Evolutionary conservation across 208 protist species (phyloP).

Genomic region (Naegleria fowleri): DNA sequence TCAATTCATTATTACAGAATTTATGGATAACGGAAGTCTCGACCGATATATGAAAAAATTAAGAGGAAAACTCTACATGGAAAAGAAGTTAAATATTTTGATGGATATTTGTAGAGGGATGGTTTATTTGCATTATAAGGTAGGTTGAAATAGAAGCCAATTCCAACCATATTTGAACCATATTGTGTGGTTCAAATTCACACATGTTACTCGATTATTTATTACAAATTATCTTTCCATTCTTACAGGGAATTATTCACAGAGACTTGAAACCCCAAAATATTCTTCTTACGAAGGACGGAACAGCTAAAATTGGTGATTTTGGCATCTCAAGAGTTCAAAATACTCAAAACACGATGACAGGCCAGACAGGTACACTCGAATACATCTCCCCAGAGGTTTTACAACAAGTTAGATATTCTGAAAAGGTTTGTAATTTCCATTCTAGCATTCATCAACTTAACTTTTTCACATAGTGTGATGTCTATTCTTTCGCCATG

Average conservation of each 20-base stretch:
- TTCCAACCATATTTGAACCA: no score
- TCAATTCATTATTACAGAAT: constrained; percentile 10
- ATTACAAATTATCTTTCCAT: no score
- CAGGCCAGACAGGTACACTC: not conserved
- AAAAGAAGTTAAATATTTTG: not conserved
- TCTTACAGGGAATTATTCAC: not conserved
- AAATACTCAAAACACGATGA: not conserved
- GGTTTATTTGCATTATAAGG: not conserved
- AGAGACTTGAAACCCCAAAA: not conserved
- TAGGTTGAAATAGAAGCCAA: not conserved
- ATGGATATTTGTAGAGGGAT: not conserved
- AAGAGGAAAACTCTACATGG: not conserved
- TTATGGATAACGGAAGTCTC: not conserved
- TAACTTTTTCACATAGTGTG: not conserved
- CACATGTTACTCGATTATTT: no score
- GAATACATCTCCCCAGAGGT: not conserved
- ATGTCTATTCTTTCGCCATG: not conserved
- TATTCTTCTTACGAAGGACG: not conserved
- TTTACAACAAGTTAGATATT: not conserved
- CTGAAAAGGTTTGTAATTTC: not conserved
- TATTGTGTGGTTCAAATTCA: no score
- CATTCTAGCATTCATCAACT: no score
- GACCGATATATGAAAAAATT: not conserved
- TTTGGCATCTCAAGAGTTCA: not conserved
- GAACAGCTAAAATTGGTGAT: not conserved